Evolutionary conservation across 768 basidiomycete genomes (phyloP).

Genomic region (Boletus reticuloceps): DNA sequence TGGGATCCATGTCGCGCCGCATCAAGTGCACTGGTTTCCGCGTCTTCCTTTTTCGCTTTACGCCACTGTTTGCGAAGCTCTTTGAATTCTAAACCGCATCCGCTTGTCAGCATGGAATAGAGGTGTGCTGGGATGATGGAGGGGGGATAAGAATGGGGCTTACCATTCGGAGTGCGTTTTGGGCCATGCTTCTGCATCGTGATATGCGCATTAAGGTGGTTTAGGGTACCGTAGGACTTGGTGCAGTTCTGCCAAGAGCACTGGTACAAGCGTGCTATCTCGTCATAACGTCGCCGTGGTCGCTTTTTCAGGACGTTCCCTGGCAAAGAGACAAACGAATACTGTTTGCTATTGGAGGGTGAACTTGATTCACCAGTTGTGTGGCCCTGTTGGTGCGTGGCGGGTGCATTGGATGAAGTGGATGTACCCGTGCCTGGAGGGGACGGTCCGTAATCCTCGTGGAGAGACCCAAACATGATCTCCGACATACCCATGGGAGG

Average conservation of each 20-base stretch:
- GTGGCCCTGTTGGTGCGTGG: conserved; percentile 24
- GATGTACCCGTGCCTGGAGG: conserved; percentile 64
- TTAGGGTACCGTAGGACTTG: conserved; percentile 91
- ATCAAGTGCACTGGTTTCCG: conserved; percentile 25
- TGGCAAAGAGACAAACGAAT: conserved; percentile 78
- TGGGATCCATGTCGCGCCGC: conserved; percentile 17
- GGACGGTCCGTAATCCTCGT: conserved; percentile 55
- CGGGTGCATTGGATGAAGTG: conserved; percentile 45
- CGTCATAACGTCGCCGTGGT: conserved; percentile 85
- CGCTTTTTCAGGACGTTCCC: conserved; percentile 82
- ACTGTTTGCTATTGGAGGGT: conserved; percentile 59
- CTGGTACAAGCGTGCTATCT: conserved; percentile 91
- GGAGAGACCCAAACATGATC: conserved; percentile 43
- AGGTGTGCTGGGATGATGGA: neutral
- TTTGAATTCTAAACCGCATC: conserved; percentile 75
- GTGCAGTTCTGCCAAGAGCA: conserved; percentile 78
- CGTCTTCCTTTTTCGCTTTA: conserved; percentile 81
- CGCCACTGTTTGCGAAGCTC: conserved; percentile 97
- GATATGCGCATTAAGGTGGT: conserved; percentile 97
- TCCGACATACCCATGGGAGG: conserved; percentile 31
- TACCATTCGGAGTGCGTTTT: conserved; percentile 88
- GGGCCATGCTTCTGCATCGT: conserved; percentile 96
- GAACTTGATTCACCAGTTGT: conserved; percentile 26
- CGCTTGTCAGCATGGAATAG: conserved; percentile 8
- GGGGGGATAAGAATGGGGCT: conserved; percentile 27